phyloP scores from a whole-genome alignment of 1,284 basidiomycete species.

The Tilletia horrida region DNA sequence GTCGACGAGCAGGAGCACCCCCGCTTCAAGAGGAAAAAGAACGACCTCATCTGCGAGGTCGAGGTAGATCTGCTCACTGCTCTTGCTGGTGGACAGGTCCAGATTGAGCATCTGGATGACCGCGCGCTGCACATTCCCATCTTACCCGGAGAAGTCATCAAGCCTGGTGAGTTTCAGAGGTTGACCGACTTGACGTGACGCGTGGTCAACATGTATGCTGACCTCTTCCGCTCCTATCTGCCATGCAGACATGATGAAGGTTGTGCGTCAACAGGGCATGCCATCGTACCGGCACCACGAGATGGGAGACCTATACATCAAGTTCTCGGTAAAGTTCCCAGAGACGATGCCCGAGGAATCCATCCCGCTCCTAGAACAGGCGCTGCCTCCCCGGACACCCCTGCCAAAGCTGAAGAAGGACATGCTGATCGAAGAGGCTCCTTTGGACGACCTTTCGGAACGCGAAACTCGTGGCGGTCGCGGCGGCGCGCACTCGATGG shows the following conservation, averaged over 20 bases:
- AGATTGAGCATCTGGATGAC: slow-evolving; percentile 90
- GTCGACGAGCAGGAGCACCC: slow-evolving; percentile 93
- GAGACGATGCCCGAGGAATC: slow-evolving; percentile 69
- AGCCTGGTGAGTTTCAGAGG: slow-evolving; percentile 71
- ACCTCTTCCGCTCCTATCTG: slow-evolving; percentile 51
- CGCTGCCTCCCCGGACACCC: slow-evolving; percentile 74
- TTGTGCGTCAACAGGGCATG: slow-evolving; percentile 94
- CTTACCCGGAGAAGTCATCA: slow-evolving; percentile 79
- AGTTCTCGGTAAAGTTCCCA: slow-evolving; percentile 85
- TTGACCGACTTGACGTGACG: too few relatives aligned
- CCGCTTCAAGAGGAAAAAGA: slow-evolving; percentile 85
- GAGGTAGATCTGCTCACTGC: slow-evolving; percentile 93
- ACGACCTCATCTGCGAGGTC: slow-evolving; percentile 81
- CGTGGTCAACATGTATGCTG: too few relatives aligned
- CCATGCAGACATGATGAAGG: slow-evolving; percentile 70
- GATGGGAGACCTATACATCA: slow-evolving; percentile 86
- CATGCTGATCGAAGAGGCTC: slow-evolving; percentile 68
- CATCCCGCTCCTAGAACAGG: slow-evolving; percentile 76
- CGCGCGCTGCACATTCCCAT: slow-evolving; percentile 80
- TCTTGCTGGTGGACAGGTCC: slow-evolving; percentile 84
- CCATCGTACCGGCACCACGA: slow-evolving; percentile 97
- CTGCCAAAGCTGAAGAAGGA: slow-evolving; percentile 70
- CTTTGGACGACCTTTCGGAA: slow-evolving; percentile 69
- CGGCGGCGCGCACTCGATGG: slow-evolving; percentile 64
- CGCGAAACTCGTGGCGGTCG: slow-evolving; percentile 63